These are phyloP conservation scores for Daedaleopsis sinensis DNA, from an alignment of 768 basidiomycete genomes.

Conservation along the genomic window DNA sequence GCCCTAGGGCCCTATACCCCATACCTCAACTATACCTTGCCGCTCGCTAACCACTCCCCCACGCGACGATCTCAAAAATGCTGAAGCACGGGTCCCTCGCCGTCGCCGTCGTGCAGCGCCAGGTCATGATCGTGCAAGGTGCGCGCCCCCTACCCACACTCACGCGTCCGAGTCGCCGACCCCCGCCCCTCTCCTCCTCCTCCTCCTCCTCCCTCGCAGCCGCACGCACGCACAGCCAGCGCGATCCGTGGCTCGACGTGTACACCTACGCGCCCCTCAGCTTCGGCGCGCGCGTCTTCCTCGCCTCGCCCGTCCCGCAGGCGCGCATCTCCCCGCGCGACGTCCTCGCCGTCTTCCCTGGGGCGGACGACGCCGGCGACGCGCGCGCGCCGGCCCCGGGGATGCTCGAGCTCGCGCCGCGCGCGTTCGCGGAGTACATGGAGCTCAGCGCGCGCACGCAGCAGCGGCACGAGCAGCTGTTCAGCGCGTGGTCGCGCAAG, in stretches of 20 bases:
- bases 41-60: background rate
- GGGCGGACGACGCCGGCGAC: constrained; percentile 40
- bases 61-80: constrained; percentile 10
- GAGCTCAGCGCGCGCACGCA: constrained; percentile 55
- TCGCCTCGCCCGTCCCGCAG: constrained; percentile 57
- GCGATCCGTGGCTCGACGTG: constrained; percentile 67
- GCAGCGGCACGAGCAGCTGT: constrained; percentile 60
- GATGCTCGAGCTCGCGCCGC: constrained; percentile 66
- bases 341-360: constrained; percentile 64
- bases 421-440: constrained; percentile 60
- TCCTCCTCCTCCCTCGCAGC: too few relatives aligned
- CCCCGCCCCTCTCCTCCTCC: too few relatives aligned
- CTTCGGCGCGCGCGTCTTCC: constrained; percentile 68
- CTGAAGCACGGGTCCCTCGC: constrained; percentile 56
- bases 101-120: constrained; percentile 68
- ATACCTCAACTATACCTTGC: background rate
- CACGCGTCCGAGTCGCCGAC: background rate
- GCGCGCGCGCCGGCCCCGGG: constrained; percentile 38
- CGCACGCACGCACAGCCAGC: constrained; percentile 53
- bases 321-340: constrained; percentile 65
- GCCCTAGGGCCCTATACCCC: too few relatives aligned
- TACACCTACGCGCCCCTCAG: constrained; percentile 66
- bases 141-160: constrained; percentile 5
- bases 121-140: constrained; percentile 74
- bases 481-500: constrained; percentile 18